Evolutionary conservation across 2,329 filamentous ascomycete species (phyloP), one percentile per base, ranked within the genome.

Genomic region (Rosellinia necatrix): DNA sequence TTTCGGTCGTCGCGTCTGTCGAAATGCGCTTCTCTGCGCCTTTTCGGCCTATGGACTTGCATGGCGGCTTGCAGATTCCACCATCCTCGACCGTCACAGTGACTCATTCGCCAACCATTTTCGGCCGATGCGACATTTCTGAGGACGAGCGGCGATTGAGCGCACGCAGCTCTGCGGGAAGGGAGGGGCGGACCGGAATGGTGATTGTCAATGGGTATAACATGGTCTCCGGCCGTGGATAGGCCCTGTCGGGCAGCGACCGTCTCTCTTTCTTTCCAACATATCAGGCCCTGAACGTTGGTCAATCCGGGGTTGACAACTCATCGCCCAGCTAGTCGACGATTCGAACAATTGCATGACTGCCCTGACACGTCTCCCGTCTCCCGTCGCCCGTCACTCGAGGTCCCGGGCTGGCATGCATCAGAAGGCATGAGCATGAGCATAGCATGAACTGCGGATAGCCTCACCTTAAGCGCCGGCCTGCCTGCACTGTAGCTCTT

Each of bases 371-470:
- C 58, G 48, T 58, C 56, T 53, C 44, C 59, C 22, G 27, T 13
- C 37, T 54, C 50, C 53, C 49, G 29, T 60, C 22, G 27, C 13
- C 37, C 56, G 53, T 53, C 49, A 25, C 59, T 62, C 60, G 59
- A 64, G 58, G 46, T 34, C 43, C 50, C 44, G 40, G 35, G 50
- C 49, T 47, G 40, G 57, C 42, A 53, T 49, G 40, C 53, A 52
- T 55, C 35, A 49, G 44, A 51, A 21, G 49, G 51, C 43, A 51
- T 49, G 34, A 59, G 40, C 51, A 51, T 38, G 49, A 55, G 57
- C 58, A 60, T 67, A 63, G 66, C 67, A 68, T 69, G 64, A 70
- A 63, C 63, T 69, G 64, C 68, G 67, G 67, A 70, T 70, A 70
- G 47, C 64, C 57, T 70, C 68, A 68, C 27, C 58, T 56, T 60